A percentile compares a stretch with the other conserved stretches of the same genome.
These are phyloP conservation scores for Saturnispora hagleri DNA, from an alignment of 805 yeast genomes.

Conservation along the genomic window DNA sequence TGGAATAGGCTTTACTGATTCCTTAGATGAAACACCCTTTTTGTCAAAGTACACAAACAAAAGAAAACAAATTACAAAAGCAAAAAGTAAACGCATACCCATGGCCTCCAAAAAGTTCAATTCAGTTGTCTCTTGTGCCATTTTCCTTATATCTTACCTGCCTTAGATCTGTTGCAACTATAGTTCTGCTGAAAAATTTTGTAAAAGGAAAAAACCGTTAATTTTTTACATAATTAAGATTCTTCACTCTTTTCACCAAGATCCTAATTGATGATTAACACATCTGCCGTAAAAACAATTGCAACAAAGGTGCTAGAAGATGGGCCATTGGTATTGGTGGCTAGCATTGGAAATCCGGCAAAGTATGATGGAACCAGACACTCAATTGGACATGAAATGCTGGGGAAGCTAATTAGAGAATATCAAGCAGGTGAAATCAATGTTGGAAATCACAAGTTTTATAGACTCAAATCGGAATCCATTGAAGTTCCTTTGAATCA, in stretches of 20 bases:
- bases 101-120: slow-evolving; percentile 13
- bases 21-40: slow-evolving; percentile 12
- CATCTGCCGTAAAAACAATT: neutral
- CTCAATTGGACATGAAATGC: slow-evolving; percentile 61
- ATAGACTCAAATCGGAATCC: neutral
- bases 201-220: neutral
- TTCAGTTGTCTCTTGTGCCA: neutral
- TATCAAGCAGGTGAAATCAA: neutral
- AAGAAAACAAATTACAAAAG: slow-evolving; percentile 15
- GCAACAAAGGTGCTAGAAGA: slow-evolving; percentile 3
- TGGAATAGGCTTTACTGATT: neutral
- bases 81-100: slow-evolving; percentile 19
- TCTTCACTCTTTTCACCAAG: neutral
- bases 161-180: neutral
- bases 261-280: neutral
- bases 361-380: slow-evolving; percentile 58
- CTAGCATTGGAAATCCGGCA: slow-evolving; percentile 72
- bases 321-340: slow-evolving; percentile 26
- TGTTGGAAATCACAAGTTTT: neutral
- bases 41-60: slow-evolving; percentile 21
- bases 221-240: neutral
- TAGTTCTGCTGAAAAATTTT: neutral
- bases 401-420: slow-evolving; percentile 25
- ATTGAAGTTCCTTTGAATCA: neutral
- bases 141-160: neutral